A percentile compares a stretch with the other conserved stretches of the same genome.
Conservation (phyloP, 306 rosid species). For the Cucurbita moschata region DNA sequence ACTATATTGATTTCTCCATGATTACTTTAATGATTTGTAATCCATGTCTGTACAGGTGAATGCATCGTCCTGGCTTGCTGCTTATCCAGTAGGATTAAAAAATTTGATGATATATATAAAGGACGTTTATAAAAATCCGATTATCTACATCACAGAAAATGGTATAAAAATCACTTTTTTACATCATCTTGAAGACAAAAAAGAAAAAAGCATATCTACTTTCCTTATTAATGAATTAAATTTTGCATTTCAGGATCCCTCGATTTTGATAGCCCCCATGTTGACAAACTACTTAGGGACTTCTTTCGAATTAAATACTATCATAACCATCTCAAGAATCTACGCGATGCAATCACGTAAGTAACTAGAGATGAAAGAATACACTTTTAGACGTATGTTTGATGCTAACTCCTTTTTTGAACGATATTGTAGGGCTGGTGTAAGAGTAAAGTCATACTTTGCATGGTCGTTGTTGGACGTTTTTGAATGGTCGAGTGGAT, state of each 20-base stretch:
- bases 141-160: conserved; percentile 38
- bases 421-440: conserved; percentile 21
- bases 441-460: conserved; percentile 40
- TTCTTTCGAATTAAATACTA: neutral
- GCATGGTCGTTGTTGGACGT: conserved; percentile 52
- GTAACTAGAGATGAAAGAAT: neutral
- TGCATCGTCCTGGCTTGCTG: conserved; percentile 7
- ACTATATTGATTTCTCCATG: too few species aligned
- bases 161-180: conserved; percentile 2
- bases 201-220: too few species aligned
- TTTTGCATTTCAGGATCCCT: neutral
- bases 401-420: too few species aligned
- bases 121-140: conserved; percentile 12
- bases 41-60: neutral
- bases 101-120: conserved; percentile 16
- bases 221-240: too few species aligned
- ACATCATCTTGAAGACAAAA: too few species aligned
- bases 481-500: conserved; percentile 45
- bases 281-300: neutral
- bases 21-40: too few species aligned
- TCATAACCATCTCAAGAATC: neutral
- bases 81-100: conserved; percentile 12
- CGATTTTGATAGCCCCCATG: neutral
- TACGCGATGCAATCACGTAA: neutral
- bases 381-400: too few species aligned